Evolutionary conservation across 768 basidiomycete genomes (phyloP).

Genomic region (Lepiota brunneoincarnata): DNA sequence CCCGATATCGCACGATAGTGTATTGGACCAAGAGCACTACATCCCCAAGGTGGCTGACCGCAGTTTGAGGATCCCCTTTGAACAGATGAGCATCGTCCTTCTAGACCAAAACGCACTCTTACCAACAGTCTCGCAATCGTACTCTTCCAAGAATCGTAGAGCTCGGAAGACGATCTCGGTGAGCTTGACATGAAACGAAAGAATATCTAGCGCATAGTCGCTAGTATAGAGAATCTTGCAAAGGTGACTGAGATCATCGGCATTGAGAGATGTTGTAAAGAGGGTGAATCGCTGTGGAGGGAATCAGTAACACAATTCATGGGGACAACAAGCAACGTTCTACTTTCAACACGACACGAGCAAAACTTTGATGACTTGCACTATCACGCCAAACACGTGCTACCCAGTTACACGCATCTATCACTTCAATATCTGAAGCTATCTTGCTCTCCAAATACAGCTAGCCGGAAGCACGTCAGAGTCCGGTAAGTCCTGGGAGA

Average conservation of each 20-base stretch:
- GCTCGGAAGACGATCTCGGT: slow-evolving; percentile 63
- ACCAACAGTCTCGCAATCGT: slow-evolving; percentile 83
- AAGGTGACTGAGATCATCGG: slow-evolving; percentile 68
- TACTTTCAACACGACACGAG: slow-evolving; percentile 57
- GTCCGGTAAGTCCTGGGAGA: slow-evolving; percentile 7
- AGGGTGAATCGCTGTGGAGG: slow-evolving; percentile 53
- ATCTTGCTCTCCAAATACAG: slow-evolving; percentile 58
- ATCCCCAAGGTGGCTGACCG: slow-evolving; percentile 73
- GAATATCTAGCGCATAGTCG: slow-evolving; percentile 60
- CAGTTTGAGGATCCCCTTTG: slow-evolving; percentile 80
- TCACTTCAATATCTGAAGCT: slow-evolving; percentile 41
- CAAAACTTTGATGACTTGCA: slow-evolving; percentile 55
- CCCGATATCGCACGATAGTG: slow-evolving; percentile 63
- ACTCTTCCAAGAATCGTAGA: slow-evolving; percentile 61
- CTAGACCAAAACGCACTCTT: slow-evolving; percentile 24
- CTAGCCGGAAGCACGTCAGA: slow-evolving; percentile 27
- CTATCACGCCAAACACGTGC: slow-evolving; percentile 54
- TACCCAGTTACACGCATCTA: slow-evolving; percentile 37
- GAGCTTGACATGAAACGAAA: slow-evolving; percentile 67
- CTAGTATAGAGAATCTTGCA: slow-evolving; percentile 63
- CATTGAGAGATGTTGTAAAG: slow-evolving; percentile 51
- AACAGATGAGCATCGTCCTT: slow-evolving; percentile 5
- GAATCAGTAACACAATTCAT: not conserved
- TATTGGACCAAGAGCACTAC: slow-evolving; percentile 76
- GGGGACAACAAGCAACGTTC: slow-evolving; percentile 14